Percentiles rank a stretch among this genome's conserved stretches.
Evolutionary conservation across 1,284 basidiomycete species (phyloP).

Genomic region (Leccinum cinnamomeum): DNA sequence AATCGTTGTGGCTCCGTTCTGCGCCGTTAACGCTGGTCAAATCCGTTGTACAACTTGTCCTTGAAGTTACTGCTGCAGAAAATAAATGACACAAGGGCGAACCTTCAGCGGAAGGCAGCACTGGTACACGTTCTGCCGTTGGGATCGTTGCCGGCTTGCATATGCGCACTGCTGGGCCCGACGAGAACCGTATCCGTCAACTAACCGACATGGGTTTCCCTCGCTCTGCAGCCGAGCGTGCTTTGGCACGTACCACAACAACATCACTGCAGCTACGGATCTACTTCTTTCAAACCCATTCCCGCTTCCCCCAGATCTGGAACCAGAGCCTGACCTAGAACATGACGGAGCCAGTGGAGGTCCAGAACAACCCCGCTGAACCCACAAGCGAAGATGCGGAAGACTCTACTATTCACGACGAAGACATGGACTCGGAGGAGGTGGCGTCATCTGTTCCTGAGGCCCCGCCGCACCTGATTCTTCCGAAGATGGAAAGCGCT

Average conservation of each 20-base stretch:
- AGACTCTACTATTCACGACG: too few relatives aligned
- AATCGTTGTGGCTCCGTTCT: slow-evolving; percentile 78
- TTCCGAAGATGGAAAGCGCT: too few relatives aligned
- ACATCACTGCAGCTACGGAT: slow-evolving; percentile 88
- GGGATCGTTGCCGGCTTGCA: slow-evolving; percentile 42
- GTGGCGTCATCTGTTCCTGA: too few relatives aligned
- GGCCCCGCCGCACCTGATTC: too few relatives aligned
- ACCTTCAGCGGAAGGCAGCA: slow-evolving; percentile 25
- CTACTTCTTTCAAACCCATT: slow-evolving; percentile 84
- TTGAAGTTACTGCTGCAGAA: slow-evolving; percentile 83
- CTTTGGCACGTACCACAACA: slow-evolving; percentile 87
- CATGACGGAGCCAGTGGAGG: slow-evolving; percentile 35
- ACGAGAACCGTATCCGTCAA: slow-evolving; percentile 77
- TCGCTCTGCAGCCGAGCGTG: slow-evolving; percentile 79
- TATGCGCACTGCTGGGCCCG: slow-evolving; percentile 52
- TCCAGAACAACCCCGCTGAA: slow-evolving; percentile 24
- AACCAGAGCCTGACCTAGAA: slow-evolving; percentile 54
- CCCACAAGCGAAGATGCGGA: too few relatives aligned
- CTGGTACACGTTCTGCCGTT: slow-evolving; percentile 30
- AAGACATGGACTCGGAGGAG: too few relatives aligned
- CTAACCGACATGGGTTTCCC: slow-evolving; percentile 98
- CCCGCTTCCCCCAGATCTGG: slow-evolving; percentile 58
- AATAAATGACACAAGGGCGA: slow-evolving; percentile 68
- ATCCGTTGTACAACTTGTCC: slow-evolving; percentile 73
- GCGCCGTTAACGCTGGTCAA: slow-evolving; percentile 74